Evolutionary conservation across 2,329 filamentous ascomycete genomes (phyloP), one percentile per base, ranked within the genome.

Genomic region (Colletotrichum coccodes): DNA sequence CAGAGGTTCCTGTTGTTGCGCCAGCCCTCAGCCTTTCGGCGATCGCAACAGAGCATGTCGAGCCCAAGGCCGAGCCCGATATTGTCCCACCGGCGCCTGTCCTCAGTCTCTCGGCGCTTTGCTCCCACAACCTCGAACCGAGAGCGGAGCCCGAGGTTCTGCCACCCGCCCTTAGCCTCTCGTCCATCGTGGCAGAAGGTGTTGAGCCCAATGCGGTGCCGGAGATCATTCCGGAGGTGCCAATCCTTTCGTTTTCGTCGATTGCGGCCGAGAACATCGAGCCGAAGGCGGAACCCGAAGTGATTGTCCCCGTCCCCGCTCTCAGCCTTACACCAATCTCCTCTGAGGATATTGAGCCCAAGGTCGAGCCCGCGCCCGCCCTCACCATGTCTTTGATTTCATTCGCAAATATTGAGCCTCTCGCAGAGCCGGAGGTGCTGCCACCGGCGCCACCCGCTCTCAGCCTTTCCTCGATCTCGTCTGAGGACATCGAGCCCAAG

Each of bases 401-500:
- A 11, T 74, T 74, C 1, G 75, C 86, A 72, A 71, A 79, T 56
- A 77, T 87, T 23, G 80, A 84, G 72, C 84, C 84, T 3, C 73
- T 74, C 8, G 76, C 80, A 26, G 84, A 85, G 60, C 70, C 78
- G 3, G 77, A 78, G 59, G 44, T 70, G 3, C 66, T 68, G 28
- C 73, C 77, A 3, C 74, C 76, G 26, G 75, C 80, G 34, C 78
- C 77, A 6, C 71, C 73, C 16, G 66, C 75, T n/a, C 76, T 80
- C 53, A 79, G 72, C 70, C 75, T 77, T 60, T 80, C 75, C 30
- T 72, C 75, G 18, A 78, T 81, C 50, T 52, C 73, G n/a, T 73
- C 76, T 3, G 75, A 79, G 65, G 47, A 68, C 18, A 75, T 80
- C 23, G 80, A 81, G 67, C 79, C 78, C 5, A 70, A 71, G 49